Evolutionary conservation across 768 basidiomycete genomes (phyloP), one percentile per base, ranked within the genome.

Genomic region (Lactifluus piperatus): DNA sequence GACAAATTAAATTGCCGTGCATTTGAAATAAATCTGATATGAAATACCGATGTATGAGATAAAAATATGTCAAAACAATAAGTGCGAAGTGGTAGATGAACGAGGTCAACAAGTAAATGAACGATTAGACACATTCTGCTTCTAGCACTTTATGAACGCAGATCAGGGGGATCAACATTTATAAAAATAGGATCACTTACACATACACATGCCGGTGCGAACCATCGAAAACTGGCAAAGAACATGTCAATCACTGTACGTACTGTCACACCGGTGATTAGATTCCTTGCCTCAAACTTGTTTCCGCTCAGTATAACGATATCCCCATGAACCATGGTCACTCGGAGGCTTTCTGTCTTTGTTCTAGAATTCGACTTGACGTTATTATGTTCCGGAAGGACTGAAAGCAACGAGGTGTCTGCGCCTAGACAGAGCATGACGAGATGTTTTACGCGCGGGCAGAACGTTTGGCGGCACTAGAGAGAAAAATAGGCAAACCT

Each of bases 291-390:
- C 51, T 62, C 58, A n/a, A 49, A 60, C 11, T 48, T 30, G 37
- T 13, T 10, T 18, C 57, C 56, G 11, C 48, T 50, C 30, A 64
- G n/a, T 5, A 63, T 43, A 13, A 55, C 51, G 24, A 58, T 51
- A 36, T 64, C 63, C 4, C 63, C 63, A 16, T 64, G 63, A 30
- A 62, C 51, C 49, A 64, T 58, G 46, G 64, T 58, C 16, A 64
- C 64, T 16, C 53, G 56, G n/a, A 64, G 57, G n/a, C 48, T 49
- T 39, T 64, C 63, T 18, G 43, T 54, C 26, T 39, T 58, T 39
- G 9, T 20, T 45, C 49, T 58, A 1, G 41, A 32, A 26, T 24
- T 29, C 9, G 22, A 36, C 37, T 13, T 53, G 29, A 5, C 44
- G 39, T 6, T 37, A 34, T 9, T 37, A 24, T 60, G 22, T 4